Evolutionary conservation across 2,329 filamentous ascomycete species (phyloP).

Genomic region (Monascus ruber): DNA sequence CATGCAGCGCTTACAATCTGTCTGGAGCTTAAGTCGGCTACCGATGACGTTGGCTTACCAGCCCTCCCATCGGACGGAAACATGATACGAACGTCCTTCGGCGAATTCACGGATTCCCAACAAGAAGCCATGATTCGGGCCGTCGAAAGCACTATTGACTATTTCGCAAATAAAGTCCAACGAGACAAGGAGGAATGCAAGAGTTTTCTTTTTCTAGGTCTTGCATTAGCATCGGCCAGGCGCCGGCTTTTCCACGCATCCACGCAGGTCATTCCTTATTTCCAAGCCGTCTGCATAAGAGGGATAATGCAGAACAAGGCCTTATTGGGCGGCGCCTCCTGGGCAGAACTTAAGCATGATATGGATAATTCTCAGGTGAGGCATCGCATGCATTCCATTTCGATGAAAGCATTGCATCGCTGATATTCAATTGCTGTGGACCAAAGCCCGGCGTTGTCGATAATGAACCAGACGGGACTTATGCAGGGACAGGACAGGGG

Average conservation of each 20-base stretch:
- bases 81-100: slow-evolving; percentile 8
- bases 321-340: neutral
- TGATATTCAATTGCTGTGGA: neutral
- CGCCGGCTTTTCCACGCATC: neutral
- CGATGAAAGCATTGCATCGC: no score
- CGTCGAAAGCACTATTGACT: slow-evolving; percentile 17
- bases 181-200: slow-evolving; percentile 17
- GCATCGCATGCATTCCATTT: neutral
- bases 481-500: neutral
- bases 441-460: neutral
- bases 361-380: neutral
- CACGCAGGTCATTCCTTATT: neutral
- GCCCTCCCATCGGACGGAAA: slow-evolving; percentile 3
- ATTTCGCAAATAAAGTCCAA: slow-evolving; percentile 17
- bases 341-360: neutral
- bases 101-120: slow-evolving; percentile 21
- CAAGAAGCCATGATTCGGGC: slow-evolving; percentile 18
- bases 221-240: slow-evolving; percentile 20
- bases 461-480: neutral
- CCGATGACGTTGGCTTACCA: slow-evolving; percentile 11
- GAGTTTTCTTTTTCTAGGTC: slow-evolving; percentile 17
- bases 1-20: slow-evolving; percentile 22
- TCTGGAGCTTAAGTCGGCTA: slow-evolving; percentile 20
- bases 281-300: neutral
- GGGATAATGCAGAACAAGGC: neutral